Evolutionary conservation across 257 asterid genomes (phyloP), one percentile per base, ranked within the genome.

Genomic region (Scutellaria baicalensis): DNA sequence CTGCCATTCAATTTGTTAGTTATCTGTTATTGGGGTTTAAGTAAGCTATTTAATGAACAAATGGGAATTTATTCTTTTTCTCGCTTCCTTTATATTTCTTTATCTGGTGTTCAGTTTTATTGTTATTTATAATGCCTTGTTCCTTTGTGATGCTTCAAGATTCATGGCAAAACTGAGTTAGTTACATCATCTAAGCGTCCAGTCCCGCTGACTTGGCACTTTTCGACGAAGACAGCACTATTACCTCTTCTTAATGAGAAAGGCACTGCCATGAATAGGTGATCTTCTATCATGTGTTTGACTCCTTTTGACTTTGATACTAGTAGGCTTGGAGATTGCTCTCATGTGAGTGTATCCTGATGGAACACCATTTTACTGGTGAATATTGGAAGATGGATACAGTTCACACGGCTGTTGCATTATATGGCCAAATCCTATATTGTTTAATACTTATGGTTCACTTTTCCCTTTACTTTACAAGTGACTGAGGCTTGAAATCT

Each of bases 231-330:
- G 89, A 75, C 93, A 72, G 78, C 89, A 82, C 56, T 91, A 69
- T 74, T 84, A 68, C 96, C 95, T 11, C 99, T 94, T 79, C 96
- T 93, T 69, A 77, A 94, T 72, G 88, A 94, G 80, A 94, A 87
- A 83, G 99, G 99, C 88, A 89, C 95, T 27, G 84, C 78, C 84
- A 91, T 94, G 88, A 93, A 89, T 79, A 86, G 96, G 99, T 91
- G 81, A 83, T 56, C n/a, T 69, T 78, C 69, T 56, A 33, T 68
- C 39, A 23, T 38, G 50, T 42, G 56, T 17, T 43, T 56, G 52
- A 7, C 73, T 66, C 72, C 48, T 13, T 33, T 57, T 63, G 17
- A 27, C 62, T 62, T 49, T 39, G 45, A 56, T 59, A 48, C 52
- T 52, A 6, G 45, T 36, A 47, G 55, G 71, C 67, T n/a, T n/a